Base-by-base conservation (phyloP, 2,329 filamentous ascomycete species). In the Bertia moriformis region DNA sequence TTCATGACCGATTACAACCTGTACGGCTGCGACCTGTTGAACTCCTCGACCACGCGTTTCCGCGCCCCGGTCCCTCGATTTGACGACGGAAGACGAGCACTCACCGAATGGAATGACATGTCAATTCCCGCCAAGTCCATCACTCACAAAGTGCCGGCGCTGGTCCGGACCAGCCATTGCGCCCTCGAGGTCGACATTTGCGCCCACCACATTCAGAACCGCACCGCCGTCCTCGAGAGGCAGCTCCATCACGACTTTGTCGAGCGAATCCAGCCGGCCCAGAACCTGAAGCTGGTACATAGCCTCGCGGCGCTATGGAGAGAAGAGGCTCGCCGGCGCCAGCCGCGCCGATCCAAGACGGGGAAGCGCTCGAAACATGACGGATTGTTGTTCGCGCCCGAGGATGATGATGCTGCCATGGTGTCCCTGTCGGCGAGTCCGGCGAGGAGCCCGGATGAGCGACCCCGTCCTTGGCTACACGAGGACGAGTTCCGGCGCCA, bases 1-100 rank as follows among this genome's bases (percentile, higher is more conserved):
- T 98, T 93, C 73, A 96, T 98, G 91, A 83, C 81, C 46, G 93
- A 98, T 56, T 98, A 93, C 65, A 98, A 95, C 53, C 65, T 98
- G 47, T 96, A 93, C 55, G 91, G 91, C 4, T 98, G 91, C 53
- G 80, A 78, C 41, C 93, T 89, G 50, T 76, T 96, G 46, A 73
- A 89, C 42, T 81, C 77, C 38, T 65, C 65, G 5, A 83, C 74
- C 44, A 73, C 78, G 1, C 67, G 62, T 18, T 95, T 94, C 52
- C 75, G 91, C 40, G 66, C 67, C 2, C 87, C 87, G 0, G 65
- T 95, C 2, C 88, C 88, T 0, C 62, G 70, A 7, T 75, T 73
- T 49, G 64, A 77, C n/a, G 69, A 79, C 15, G n/a, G n/a, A n/a
- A n/a, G n/a, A n/a, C n/a, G n/a, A 62, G 76, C 4, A 17, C 62